Conservation (phyloP, 129 eudicot species). For the Cynara cardunculus region DNA sequence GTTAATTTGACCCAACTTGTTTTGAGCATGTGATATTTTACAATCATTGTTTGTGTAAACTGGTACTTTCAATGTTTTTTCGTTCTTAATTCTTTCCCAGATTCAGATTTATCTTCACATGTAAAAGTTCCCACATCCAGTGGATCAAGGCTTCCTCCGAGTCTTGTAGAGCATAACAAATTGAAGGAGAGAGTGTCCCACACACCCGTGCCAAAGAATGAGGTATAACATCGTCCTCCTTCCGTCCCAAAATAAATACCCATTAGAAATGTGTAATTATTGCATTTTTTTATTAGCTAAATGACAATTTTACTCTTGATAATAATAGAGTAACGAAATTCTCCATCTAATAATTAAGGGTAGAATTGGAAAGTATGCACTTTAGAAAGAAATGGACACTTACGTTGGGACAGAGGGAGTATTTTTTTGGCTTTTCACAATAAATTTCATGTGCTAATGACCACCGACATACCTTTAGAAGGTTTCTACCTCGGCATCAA, state of each 20-base stretch:
- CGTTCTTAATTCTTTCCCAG: conserved; percentile 13
- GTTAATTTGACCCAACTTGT: not conserved
- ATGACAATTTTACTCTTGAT: not conserved
- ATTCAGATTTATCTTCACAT: conserved; percentile 27
- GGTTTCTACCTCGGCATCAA: conserved; percentile 5
- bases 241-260: not conserved
- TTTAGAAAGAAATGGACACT: not conserved
- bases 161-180: conserved; percentile 24
- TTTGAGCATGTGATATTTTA: conserved; percentile 12
- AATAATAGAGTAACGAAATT: not conserved
- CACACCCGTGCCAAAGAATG: conserved; percentile 19
- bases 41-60: not conserved
- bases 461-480: not conserved
- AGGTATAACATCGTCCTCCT: conserved; percentile 19
- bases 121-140: conserved; percentile 24
- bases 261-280: not conserved
- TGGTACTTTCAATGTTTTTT: not conserved
- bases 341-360: not conserved
- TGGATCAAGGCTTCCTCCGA: conserved; percentile 20
- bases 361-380: not conserved
- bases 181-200: conserved; percentile 20
- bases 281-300: not conserved
- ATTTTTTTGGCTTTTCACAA: not conserved
- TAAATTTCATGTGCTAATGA: not conserved
- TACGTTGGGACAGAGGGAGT: not conserved